A percentile compares a stretch with the other conserved stretches of the same genome.
phyloP scores from a whole-genome alignment of 257 asterid species.

The Nicotiana tabacum region DNA sequence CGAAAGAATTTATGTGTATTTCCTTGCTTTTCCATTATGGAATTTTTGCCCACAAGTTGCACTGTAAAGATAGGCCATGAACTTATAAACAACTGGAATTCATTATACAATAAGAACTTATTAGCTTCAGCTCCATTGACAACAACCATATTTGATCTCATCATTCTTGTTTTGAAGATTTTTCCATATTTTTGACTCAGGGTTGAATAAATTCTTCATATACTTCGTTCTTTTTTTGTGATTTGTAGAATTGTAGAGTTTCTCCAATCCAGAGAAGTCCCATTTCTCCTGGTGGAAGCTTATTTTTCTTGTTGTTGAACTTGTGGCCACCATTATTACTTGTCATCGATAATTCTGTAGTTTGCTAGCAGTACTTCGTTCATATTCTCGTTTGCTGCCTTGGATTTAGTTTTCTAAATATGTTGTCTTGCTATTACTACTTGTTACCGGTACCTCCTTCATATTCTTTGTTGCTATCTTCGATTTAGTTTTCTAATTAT shows the following conservation, averaged over 20 bases:
- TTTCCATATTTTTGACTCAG: slow-evolving; percentile 51
- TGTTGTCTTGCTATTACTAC: too few relatives aligned
- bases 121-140: slow-evolving; percentile 82
- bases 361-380: too few relatives aligned
- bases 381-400: too few relatives aligned
- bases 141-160: slow-evolving; percentile 76
- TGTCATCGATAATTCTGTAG: too few relatives aligned
- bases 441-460: too few relatives aligned
- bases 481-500: too few relatives aligned
- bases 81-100: slow-evolving; percentile 76
- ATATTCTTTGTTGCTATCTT: too few relatives aligned
- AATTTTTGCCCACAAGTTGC: slow-evolving; percentile 65
- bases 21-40: slow-evolving; percentile 84
- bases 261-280: slow-evolving; percentile 87
- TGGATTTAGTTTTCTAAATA: too few relatives aligned
- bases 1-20: slow-evolving; percentile 59
- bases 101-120: slow-evolving; percentile 71
- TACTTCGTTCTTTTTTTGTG: slow-evolving; percentile 59
- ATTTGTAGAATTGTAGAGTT: slow-evolving; percentile 62
- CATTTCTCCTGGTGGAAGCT: slow-evolving; percentile 69
- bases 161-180: slow-evolving; percentile 66
- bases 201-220: slow-evolving; percentile 65
- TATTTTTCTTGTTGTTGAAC: slow-evolving; percentile 22
- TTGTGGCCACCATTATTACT: background rate
- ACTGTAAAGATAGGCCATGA: slow-evolving; percentile 89